Conservation (phyloP, 2,329 filamentous ascomycete genomes). For the Botrytis hyacinthi region DNA sequence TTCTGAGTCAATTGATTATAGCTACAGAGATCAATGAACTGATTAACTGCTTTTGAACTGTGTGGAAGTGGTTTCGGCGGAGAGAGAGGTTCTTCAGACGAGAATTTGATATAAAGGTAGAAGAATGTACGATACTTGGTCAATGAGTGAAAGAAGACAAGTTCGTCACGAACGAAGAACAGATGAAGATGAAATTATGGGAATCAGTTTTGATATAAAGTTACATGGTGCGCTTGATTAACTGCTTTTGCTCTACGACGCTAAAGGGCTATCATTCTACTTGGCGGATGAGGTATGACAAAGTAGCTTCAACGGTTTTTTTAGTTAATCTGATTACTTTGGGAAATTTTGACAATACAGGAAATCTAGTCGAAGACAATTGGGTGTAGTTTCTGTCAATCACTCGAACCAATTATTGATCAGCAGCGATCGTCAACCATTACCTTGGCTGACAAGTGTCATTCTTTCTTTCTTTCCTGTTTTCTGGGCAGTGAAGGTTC, state of each 20-base stretch:
- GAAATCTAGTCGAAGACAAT: neutral
- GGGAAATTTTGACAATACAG: neutral
- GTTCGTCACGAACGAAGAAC: neutral
- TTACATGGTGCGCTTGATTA: neutral
- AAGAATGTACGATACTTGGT: neutral
- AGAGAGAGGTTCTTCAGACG: neutral
- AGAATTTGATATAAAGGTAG: neutral
- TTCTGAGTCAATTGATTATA: neutral
- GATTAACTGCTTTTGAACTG: neutral
- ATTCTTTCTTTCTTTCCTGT: neutral
- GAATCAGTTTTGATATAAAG: neutral
- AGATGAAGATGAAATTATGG: neutral
- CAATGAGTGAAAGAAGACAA: neutral
- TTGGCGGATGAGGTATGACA: neutral
- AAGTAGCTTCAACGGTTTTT: neutral
- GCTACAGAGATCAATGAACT: neutral
- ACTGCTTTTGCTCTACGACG: neutral
- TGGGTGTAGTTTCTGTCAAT: neutral
- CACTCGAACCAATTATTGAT: neutral
- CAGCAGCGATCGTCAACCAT: neutral
- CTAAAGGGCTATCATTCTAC: neutral
- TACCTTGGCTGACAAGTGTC: neutral
- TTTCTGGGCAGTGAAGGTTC: neutral
- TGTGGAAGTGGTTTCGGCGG: neutral
- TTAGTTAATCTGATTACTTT: neutral